phyloP scores from a whole-genome alignment of 352 stramenopile species.

The Phytophthora hybrid region DNA sequence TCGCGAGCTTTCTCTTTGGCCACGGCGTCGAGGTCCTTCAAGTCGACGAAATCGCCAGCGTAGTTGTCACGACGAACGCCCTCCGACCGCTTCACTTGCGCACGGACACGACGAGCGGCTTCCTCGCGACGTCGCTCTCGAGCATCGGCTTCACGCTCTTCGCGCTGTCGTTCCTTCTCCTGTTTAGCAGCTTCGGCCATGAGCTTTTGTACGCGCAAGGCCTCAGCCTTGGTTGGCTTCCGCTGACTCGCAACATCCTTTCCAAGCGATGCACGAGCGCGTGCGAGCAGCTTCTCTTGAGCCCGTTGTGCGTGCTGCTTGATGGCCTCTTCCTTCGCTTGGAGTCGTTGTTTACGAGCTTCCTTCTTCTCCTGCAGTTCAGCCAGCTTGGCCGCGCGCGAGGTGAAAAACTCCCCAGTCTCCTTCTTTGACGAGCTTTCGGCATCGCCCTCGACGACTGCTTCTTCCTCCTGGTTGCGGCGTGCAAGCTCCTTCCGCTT shows the following conservation, averaged over 20 bases:
- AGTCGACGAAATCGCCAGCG: constrained; percentile 54
- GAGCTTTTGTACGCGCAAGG: constrained; percentile 61
- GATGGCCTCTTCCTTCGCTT: constrained; percentile 49
- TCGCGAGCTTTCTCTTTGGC: constrained; percentile 68
- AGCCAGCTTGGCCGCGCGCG: constrained; percentile 47
- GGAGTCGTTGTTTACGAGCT: constrained; percentile 49
- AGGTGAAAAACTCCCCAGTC: constrained; percentile 57
- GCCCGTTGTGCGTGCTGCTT: constrained; percentile 31
- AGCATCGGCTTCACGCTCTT: constrained; percentile 56
- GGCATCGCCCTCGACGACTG: background rate
- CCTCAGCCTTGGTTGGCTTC: constrained; percentile 60
- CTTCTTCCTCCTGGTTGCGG: constrained; percentile 31
- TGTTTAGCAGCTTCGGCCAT: constrained; percentile 42
- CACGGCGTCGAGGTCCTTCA: constrained; percentile 46
- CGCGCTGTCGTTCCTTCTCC: constrained; percentile 48
- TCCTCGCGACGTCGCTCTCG: constrained; percentile 54
- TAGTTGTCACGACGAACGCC: constrained; percentile 59
- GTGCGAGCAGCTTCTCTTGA: constrained; percentile 51
- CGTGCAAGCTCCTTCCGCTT: constrained; percentile 36
- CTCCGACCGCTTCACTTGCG: constrained; percentile 65
- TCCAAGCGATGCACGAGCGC: constrained; percentile 26
- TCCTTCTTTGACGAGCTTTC: constrained; percentile 14
- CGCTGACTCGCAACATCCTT: constrained; percentile 16
- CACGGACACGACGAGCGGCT: constrained; percentile 57
- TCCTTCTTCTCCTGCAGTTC: constrained; percentile 59